phyloP scores from a whole-genome alignment of 768 basidiomycete species.

The Tulasnella sp. region DNA sequence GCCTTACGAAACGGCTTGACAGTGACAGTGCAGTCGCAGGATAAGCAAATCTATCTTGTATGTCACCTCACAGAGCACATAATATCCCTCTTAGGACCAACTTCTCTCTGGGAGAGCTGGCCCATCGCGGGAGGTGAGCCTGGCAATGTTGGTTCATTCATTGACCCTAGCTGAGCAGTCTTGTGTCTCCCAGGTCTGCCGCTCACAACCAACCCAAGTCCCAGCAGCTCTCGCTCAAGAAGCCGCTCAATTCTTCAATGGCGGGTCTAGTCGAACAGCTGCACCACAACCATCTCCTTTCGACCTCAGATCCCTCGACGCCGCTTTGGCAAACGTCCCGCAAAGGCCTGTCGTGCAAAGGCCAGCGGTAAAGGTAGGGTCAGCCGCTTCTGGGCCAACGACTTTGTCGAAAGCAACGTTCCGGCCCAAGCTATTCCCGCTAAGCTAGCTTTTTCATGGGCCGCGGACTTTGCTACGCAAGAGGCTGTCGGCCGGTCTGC shows the following conservation, averaged over 20 bases:
- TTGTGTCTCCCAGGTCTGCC: slow-evolving; percentile 46
- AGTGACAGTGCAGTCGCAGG: slow-evolving; percentile 72
- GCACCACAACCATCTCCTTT: slow-evolving; percentile 5
- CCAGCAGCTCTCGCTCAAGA: slow-evolving; percentile 49
- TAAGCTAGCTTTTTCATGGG: slow-evolving; percentile 12
- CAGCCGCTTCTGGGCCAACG: slow-evolving; percentile 1
- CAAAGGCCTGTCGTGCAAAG: background rate
- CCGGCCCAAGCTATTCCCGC: background rate
- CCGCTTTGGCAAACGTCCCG: slow-evolving; percentile 3
- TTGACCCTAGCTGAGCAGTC: background rate
- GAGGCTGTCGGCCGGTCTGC: background rate
- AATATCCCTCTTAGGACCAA: slow-evolving; percentile 51
- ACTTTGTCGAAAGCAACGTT: background rate
- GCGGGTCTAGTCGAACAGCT: background rate
- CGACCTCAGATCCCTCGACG: slow-evolving; percentile 10
- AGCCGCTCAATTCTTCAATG: slow-evolving; percentile 57
- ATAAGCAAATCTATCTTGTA: slow-evolving; percentile 30
- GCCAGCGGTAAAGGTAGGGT: background rate
- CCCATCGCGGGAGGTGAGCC: slow-evolving; percentile 53
- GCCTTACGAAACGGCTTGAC: slow-evolving; percentile 70
- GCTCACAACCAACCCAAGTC: slow-evolving; percentile 40
- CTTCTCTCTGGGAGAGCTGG: slow-evolving; percentile 54
- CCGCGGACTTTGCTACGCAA: slow-evolving; percentile 20
- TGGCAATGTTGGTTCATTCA: background rate
- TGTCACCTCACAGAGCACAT: background rate